Conservation (phyloP, 1,284 basidiomycete species). For the Anthracocystis walkeri region DNA sequence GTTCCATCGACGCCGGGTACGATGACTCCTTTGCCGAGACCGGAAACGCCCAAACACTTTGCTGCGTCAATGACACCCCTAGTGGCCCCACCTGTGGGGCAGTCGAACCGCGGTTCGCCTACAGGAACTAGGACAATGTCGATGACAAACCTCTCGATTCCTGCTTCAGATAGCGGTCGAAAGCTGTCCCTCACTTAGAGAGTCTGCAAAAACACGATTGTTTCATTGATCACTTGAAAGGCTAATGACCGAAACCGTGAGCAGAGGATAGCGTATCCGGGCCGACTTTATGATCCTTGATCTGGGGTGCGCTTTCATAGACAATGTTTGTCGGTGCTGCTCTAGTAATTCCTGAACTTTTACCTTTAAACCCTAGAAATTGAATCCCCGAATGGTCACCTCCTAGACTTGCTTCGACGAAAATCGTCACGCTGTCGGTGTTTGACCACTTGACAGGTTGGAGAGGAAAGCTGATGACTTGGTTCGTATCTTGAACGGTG, state of each 20-base stretch:
- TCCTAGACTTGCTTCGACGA: slow-evolving; percentile 51
- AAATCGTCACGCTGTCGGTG: slow-evolving; percentile 60
- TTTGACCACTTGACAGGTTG: slow-evolving; percentile 62
- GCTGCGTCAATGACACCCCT: slow-evolving; percentile 63
- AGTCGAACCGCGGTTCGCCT: slow-evolving; percentile 37
- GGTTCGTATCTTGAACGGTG: slow-evolving; percentile 34
- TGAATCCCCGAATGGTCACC: slow-evolving; percentile 46
- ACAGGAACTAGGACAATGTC: slow-evolving; percentile 41
- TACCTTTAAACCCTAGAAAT: slow-evolving; percentile 65
- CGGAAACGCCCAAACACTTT: slow-evolving; percentile 60
- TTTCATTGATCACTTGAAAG: slow-evolving; percentile 5
- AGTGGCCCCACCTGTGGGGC: slow-evolving; percentile 54
- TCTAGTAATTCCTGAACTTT: slow-evolving; percentile 31
- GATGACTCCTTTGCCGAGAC: slow-evolving; percentile 59
- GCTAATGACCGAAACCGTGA: slow-evolving; percentile 44
- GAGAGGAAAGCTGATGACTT: slow-evolving; percentile 62
- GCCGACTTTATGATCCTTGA: slow-evolving; percentile 62
- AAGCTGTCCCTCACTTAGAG: slow-evolving; percentile 11
- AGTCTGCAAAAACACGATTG: no score
- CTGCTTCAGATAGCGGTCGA: slow-evolving; percentile 38
- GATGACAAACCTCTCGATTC: slow-evolving; percentile 44
- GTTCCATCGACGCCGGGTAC: slow-evolving; percentile 66
- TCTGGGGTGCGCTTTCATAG: slow-evolving; percentile 65
- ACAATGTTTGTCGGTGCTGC: slow-evolving; percentile 59
- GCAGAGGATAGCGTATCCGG: slow-evolving; percentile 31